Evolutionary conservation across 108 stramenopile species (phyloP), one percentile per base, ranked within the genome.

Genomic region (Thalassiosira profunda): DNA sequence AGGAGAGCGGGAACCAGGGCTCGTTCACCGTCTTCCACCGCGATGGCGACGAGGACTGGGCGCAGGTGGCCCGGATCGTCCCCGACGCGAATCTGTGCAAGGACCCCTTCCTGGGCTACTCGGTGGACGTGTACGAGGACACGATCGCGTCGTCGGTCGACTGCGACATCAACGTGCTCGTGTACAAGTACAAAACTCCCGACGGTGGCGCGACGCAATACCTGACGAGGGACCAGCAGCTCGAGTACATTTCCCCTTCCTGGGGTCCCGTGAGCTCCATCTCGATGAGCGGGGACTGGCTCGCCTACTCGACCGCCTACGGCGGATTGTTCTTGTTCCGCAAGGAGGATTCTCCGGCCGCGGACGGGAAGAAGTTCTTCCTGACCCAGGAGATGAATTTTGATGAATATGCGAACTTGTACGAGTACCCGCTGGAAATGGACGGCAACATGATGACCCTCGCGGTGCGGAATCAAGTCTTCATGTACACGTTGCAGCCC

Each of bases 221-320:
- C 30, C 3, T 58, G 18, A 58, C 7, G 24, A 38, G 17, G 20
- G 30, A 29, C 12, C 58, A 58, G 28, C 41, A 58, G 38, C n/a
- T n/a, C n/a, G n/a, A n/a, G n/a, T n/a, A n/a, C n/a, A n/a, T n/a
- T n/a, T n/a, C n/a, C n/a, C n/a, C n/a, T n/a, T n/a, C n/a, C n/a
- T n/a, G n/a, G 54, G 65, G 65, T 42, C 30, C 53, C n/a, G 49
- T 67, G 3, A 52, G 51, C 4, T 67, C 65, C 42, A 55, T 67
- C 2, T 24, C 40, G 0, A 45, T 56, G 28, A 53, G 30, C 18
- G 65, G 40, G 12, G 37, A 55, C 7, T 25, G 56, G 4, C 42
- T 67, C 3, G 37, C 41, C 21, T 67, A 67, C 21, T 67, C 65
- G 20, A 67, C 65, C 28, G 38, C 38, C 30, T 40, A 55, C 18